Evolutionary conservation across 257 asterid species (phyloP).

Genomic region (Primulina huaijiensis): DNA sequence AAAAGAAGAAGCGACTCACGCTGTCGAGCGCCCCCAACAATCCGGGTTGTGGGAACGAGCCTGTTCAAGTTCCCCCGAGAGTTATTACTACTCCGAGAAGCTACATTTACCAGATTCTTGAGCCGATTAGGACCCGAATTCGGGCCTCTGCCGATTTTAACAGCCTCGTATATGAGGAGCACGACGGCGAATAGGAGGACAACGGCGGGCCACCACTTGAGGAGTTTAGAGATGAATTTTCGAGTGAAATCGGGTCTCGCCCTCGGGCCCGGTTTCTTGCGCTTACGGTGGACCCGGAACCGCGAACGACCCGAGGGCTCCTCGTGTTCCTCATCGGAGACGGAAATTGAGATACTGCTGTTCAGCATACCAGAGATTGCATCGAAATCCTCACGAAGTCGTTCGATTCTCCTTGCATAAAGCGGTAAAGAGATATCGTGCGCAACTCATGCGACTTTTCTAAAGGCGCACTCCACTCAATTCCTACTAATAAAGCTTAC

Average conservation of each 20-base stretch:
- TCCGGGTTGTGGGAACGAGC: slow-evolving; percentile 64
- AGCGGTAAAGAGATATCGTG: too few relatives aligned
- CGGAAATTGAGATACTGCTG: slow-evolving; percentile 49
- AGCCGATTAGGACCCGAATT: slow-evolving; percentile 29
- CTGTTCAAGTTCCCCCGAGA: slow-evolving; percentile 58
- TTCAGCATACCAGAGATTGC: slow-evolving; percentile 41
- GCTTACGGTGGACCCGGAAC: slow-evolving; percentile 59
- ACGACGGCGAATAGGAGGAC: slow-evolving; percentile 50
- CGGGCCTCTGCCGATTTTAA: slow-evolving; percentile 45
- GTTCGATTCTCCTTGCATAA: not conserved
- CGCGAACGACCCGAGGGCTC: slow-evolving; percentile 47
- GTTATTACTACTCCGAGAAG: slow-evolving; percentile 30
- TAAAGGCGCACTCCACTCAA: too few relatives aligned
- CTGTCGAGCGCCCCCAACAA: slow-evolving; percentile 68
- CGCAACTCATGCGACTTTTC: too few relatives aligned
- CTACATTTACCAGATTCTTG: slow-evolving; percentile 25
- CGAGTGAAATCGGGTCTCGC: slow-evolving; percentile 44
- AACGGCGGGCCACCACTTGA: slow-evolving; percentile 74
- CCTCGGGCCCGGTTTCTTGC: slow-evolving; percentile 53
- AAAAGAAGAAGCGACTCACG: slow-evolving; percentile 40
- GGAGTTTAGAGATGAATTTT: slow-evolving; percentile 37
- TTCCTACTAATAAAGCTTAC: too few relatives aligned
- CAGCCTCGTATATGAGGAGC: slow-evolving; percentile 60
- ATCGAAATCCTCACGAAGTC: slow-evolving; percentile 13
- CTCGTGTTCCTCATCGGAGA: slow-evolving; percentile 70